Percentiles rank a stretch among this genome's conserved stretches.
Evolutionary conservation across 1,284 basidiomycete genomes (phyloP).

Genomic region (Rhodotorula sp.): DNA sequence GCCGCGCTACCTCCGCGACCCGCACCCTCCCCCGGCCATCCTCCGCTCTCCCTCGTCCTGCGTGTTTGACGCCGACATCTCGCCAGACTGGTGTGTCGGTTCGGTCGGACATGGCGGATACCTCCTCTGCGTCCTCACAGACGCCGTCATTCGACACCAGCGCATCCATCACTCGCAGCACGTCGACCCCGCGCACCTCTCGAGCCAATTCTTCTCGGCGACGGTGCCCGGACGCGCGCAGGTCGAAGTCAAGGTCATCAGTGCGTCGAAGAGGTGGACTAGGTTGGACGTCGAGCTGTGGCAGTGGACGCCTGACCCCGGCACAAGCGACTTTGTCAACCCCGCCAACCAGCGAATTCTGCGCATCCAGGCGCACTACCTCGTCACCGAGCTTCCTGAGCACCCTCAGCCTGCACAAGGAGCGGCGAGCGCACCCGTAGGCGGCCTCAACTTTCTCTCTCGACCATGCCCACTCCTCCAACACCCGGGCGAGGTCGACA

Average conservation of each 20-base stretch:
- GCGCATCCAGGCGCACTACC: conserved; percentile 24
- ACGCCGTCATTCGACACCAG: conserved; percentile 22
- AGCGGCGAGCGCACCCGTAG: neutral
- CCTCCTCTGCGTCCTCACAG: conserved; percentile 26
- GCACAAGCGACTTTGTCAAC: neutral
- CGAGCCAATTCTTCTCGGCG: conserved; percentile 29
- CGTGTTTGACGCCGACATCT: conserved; percentile 14
- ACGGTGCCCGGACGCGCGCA: conserved; percentile 11
- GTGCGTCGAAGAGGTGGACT: conserved; percentile 31
- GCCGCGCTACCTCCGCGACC: neutral
- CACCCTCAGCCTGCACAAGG: neutral
- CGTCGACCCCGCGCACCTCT: conserved; percentile 29
- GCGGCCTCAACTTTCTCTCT: conserved; percentile 13
- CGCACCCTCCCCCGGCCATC: conserved; percentile 1
- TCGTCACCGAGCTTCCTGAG: conserved; percentile 16
- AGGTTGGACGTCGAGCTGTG: conserved; percentile 31
- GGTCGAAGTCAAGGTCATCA: conserved; percentile 23
- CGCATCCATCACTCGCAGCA: conserved; percentile 5
- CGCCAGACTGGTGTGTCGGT: conserved; percentile 23
- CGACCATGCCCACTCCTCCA: conserved; percentile 26
- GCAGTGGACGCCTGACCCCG: conserved; percentile 21
- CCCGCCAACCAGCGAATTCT: neutral
- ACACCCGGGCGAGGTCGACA: conserved; percentile 22
- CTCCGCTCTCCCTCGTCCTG: neutral
- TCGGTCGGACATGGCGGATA: conserved; percentile 34